Percentiles rank a stretch among this genome's conserved stretches.
These are phyloP conservation scores for Boletus tomentosulus DNA, from an alignment of 768 basidiomycete species.

Conservation along the genomic window DNA sequence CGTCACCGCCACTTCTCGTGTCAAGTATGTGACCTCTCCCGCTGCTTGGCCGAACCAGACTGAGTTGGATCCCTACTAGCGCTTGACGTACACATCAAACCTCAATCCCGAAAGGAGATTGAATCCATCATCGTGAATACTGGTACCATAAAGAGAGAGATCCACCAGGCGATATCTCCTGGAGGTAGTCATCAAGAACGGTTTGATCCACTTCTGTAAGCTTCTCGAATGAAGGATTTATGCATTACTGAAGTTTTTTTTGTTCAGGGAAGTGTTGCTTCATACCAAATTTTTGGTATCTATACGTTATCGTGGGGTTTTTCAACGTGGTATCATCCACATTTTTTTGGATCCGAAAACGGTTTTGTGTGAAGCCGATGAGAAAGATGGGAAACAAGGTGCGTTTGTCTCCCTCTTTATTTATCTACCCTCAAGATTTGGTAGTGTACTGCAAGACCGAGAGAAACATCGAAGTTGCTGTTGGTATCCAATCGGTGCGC, in stretches of 20 bases:
- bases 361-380: background rate
- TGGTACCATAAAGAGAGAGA: background rate
- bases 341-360: background rate
- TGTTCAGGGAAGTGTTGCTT: background rate
- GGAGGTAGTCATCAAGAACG: background rate
- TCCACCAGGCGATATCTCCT: background rate
- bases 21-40: background rate
- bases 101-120: background rate
- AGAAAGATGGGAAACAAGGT: background rate
- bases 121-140: background rate
- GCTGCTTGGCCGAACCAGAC: background rate
- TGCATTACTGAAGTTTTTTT: background rate
- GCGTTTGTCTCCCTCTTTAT: background rate
- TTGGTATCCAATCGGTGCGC: background rate
- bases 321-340: background rate
- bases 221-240: background rate
- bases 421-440: background rate
- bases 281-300: background rate
- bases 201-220: background rate
- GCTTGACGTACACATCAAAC: background rate
- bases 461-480: background rate
- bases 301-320: background rate
- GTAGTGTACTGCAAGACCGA: background rate
- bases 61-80: background rate
- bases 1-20: background rate